Evolutionary conservation across 1,284 basidiomycete genomes (phyloP), one percentile per base, ranked within the genome.

Genomic region (Puccinia sorghi): DNA sequence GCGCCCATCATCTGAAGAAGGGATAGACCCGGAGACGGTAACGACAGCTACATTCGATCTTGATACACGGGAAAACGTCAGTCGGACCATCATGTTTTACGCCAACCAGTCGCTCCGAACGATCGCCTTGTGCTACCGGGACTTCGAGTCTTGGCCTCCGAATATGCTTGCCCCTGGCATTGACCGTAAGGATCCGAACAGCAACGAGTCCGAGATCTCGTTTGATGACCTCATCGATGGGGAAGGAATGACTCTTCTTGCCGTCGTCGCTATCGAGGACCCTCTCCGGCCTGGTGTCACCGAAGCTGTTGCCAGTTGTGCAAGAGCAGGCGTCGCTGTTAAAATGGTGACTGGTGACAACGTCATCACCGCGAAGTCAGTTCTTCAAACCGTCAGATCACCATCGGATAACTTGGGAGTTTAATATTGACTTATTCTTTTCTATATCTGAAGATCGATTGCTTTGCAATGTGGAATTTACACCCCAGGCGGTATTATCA

Each of bases 291-390:
- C 71, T 13, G 80, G 80, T 20, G 80, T 81, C 17, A 63, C 66
- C 13, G 74, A 81, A 39, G 80, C 80, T 27, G 80, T 81, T 4
- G 72, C 79, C 5, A 75, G 77, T 39, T 81, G 80, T 56, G 72
- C 72, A 25, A 71, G 61, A 56, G 80, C 80, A 43, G 80, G 80
- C 37, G 80, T 81, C 48, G 56, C 71, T 15, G 80, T 81, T 22
- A 81, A 81, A 50, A 81, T 81, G 80, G 80, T 80, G 64, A 81
- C 80, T 17, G 80, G 80, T 43, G 80, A 81, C 56, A 81, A 81
- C 63, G 43, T 81, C 25, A 64, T 81, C 11, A 81, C 80, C 27
- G 80, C 80, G 0, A 79, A 81, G 75, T 80, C 25, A 46, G 79
- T 75, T 54, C 39, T 32, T 32, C 15, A 46, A 11, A 46, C 15